Conservation (phyloP, 352 stramenopile species). For the Elongisporangium undulatum region DNA sequence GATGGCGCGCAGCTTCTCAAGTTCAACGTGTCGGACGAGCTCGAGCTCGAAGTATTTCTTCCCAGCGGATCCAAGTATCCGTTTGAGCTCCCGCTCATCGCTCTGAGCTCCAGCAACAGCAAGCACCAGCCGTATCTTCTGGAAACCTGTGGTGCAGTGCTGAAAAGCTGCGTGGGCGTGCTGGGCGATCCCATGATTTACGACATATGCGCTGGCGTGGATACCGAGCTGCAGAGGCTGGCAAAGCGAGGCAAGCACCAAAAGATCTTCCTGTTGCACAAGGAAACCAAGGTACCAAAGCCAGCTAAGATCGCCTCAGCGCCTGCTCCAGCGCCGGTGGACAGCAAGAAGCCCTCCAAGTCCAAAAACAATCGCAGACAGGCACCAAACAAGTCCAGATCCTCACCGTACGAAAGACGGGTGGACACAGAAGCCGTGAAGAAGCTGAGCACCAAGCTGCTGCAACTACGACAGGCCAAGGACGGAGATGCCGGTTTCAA, state of each 20-base stretch:
- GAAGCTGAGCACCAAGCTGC: slow-evolving; percentile 37
- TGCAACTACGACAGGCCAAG: slow-evolving; percentile 39
- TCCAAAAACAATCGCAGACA: slow-evolving; percentile 11
- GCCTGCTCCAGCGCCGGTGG: slow-evolving; percentile 5
- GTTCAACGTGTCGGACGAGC: slow-evolving; percentile 40
- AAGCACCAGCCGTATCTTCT: slow-evolving; percentile 37
- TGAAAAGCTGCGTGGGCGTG: slow-evolving; percentile 41
- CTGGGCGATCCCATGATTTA: slow-evolving; percentile 82
- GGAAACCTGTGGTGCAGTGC: slow-evolving; percentile 34
- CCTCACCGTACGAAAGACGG: slow-evolving; percentile 8
- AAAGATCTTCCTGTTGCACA: slow-evolving; percentile 22
- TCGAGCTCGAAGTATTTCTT: slow-evolving; percentile 58
- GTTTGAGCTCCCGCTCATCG: slow-evolving; percentile 66
- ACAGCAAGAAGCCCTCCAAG: background rate
- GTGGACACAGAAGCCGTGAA: slow-evolving; percentile 33
- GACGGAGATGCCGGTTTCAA: slow-evolving; percentile 37
- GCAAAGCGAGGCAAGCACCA: slow-evolving; percentile 15
- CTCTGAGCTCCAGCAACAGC: slow-evolving; percentile 33
- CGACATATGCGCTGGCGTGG: slow-evolving; percentile 67
- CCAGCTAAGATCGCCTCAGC: slow-evolving; percentile 4
- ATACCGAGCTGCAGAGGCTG: slow-evolving; percentile 40
- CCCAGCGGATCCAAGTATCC: slow-evolving; percentile 52
- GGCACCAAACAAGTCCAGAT: slow-evolving; percentile 11
- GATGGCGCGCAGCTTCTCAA: slow-evolving; percentile 26
- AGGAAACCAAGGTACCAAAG: slow-evolving; percentile 1